Percentiles rank a stretch among this genome's conserved stretches.
Evolutionary conservation across 495 filamentous ascomycete genomes (phyloP).

Genomic region (Paragyromitra xinjiangensis): DNA sequence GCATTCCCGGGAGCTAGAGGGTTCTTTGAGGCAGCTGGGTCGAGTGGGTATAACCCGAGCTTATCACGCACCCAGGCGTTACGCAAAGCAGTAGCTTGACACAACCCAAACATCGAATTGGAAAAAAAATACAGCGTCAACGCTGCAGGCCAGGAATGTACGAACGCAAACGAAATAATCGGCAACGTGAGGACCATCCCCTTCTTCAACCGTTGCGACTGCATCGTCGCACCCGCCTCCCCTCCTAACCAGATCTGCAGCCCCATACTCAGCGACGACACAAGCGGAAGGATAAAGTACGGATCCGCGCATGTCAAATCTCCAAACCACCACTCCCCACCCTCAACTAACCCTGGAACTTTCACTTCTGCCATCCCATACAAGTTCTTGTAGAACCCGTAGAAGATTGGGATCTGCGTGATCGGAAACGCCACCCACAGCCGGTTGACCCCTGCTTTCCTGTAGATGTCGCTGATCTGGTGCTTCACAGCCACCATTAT

Average conservation of each 20-base stretch:
- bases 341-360: conserved; percentile 76
- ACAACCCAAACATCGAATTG: conserved; percentile 65
- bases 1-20: conserved; percentile 12
- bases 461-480: conserved; percentile 64
- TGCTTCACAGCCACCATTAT: conserved; percentile 60
- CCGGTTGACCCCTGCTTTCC: conserved; percentile 64
- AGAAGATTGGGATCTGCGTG: conserved; percentile 74
- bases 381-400: conserved; percentile 80
- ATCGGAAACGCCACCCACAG: conserved; percentile 68
- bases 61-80: conserved; percentile 62
- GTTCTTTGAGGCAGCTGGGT: conserved; percentile 1
- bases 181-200: conserved; percentile 69
- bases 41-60: conserved; percentile 65
- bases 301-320: conserved; percentile 85
- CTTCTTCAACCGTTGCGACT: conserved; percentile 62
- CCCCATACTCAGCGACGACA: conserved; percentile 64
- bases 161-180: conserved; percentile 68
- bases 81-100: conserved; percentile 68
- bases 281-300: conserved; percentile 72
- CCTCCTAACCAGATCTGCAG: conserved; percentile 59
- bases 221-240: conserved; percentile 52
- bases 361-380: conserved; percentile 78
- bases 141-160: conserved; percentile 70
- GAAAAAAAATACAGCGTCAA: conserved; percentile 77
- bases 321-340: conserved; percentile 76